Evolutionary conservation across 768 basidiomycete genomes (phyloP).

Genomic region (Hydnum rufescens): DNA sequence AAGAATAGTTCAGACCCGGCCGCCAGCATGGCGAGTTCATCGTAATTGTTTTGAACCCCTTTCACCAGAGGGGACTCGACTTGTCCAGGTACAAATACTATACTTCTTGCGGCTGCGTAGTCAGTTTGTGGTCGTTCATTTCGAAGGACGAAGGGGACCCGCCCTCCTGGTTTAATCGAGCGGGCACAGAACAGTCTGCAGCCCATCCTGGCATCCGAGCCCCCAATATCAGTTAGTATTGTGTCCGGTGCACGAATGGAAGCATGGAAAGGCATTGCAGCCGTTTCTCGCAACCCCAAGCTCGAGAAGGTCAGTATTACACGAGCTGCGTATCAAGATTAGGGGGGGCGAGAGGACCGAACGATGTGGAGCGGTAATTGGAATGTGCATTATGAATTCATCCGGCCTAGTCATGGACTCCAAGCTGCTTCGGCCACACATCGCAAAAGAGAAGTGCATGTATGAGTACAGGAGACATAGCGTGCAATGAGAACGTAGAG

Average conservation of each 20-base stretch:
- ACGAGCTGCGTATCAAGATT: slow-evolving; percentile 71
- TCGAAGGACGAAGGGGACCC: background rate
- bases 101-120: too few relatives aligned
- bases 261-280: slow-evolving; percentile 88
- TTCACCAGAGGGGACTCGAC: too few relatives aligned
- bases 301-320: slow-evolving; percentile 35
- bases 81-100: too few relatives aligned
- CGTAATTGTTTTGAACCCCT: too few relatives aligned
- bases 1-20: too few relatives aligned
- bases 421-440: too few relatives aligned
- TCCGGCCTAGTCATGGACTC: too few relatives aligned
- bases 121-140: too few relatives aligned
- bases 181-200: slow-evolving; percentile 58
- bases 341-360: slow-evolving; percentile 73
- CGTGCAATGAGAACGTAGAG: background rate
- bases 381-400: slow-evolving; percentile 30
- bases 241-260: slow-evolving; percentile 52
- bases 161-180: slow-evolving; percentile 43
- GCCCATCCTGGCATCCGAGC: slow-evolving; percentile 69
- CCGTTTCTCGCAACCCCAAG: slow-evolving; percentile 21
- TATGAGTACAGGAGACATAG: background rate
- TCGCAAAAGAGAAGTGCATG: background rate
- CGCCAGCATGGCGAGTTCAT: too few relatives aligned
- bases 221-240: slow-evolving; percentile 39
- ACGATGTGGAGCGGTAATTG: slow-evolving; percentile 86